Evolutionary conservation across 2,329 filamentous ascomycete species (phyloP).

Genomic region (Boeremia lycopersici): DNA sequence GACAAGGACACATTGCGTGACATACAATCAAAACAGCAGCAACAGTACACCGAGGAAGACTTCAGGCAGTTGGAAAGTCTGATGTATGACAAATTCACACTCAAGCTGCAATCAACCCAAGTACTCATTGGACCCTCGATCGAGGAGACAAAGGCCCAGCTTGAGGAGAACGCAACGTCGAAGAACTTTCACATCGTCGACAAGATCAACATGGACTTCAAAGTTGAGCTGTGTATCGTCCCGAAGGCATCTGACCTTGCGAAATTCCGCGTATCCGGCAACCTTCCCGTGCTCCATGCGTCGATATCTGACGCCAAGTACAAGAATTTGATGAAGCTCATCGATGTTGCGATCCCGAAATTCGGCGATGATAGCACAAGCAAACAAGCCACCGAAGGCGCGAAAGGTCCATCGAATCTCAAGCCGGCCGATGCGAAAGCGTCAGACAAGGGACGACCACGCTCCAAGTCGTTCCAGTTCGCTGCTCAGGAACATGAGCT

Average conservation of each 20-base stretch:
- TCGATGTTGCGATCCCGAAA: constrained; percentile 92
- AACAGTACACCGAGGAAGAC: constrained; percentile 86
- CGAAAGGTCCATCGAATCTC: constrained; percentile 45
- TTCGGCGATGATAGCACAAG: constrained; percentile 61
- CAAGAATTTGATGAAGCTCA: constrained; percentile 93
- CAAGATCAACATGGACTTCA: constrained; percentile 95
- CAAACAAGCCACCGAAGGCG: constrained; percentile 45
- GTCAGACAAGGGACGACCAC: constrained; percentile 53
- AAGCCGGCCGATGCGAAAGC: constrained; percentile 42
- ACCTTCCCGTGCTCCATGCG: constrained; percentile 88
- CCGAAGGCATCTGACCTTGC: constrained; percentile 93
- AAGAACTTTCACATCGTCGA: constrained; percentile 89
- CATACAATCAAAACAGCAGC: constrained; percentile 87
- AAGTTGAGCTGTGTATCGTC: constrained; percentile 95
- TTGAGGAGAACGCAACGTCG: constrained; percentile 69
- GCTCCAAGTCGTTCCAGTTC: constrained; percentile 77
- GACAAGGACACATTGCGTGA: constrained; percentile 89
- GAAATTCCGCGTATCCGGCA: constrained; percentile 87
- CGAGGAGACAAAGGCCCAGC: constrained; percentile 82
- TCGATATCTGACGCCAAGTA: constrained; percentile 95
- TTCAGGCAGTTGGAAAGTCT: constrained; percentile 84
- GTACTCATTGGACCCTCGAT: constrained; percentile 94
- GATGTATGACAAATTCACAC: constrained; percentile 96
- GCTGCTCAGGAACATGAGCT: constrained; percentile 75
- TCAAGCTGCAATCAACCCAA: constrained; percentile 93